Evolutionary conservation across 345 rosid genomes (phyloP).

Genomic region (Eucalyptus erythrocorys): DNA sequence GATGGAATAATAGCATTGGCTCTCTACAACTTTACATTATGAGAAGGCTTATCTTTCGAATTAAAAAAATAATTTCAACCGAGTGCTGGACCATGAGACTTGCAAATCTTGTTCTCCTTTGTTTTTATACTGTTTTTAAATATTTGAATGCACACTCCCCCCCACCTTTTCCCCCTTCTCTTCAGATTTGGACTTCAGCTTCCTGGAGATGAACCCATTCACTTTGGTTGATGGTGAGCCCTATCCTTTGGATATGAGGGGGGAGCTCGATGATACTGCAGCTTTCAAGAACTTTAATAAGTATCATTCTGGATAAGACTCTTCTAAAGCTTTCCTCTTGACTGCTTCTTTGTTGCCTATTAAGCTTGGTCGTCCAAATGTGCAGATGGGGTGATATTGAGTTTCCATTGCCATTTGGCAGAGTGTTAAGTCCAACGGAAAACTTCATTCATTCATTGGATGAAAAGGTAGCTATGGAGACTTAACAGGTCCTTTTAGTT

Average conservation of each 20-base stretch:
- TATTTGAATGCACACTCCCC: background rate
- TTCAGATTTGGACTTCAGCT: conserved; percentile 86
- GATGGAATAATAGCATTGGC: background rate
- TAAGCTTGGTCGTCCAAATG: background rate
- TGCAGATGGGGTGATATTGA: conserved; percentile 83
- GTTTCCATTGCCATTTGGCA: conserved; percentile 93
- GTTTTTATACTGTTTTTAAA: background rate
- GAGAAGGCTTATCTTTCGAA: background rate
- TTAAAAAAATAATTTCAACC: background rate
- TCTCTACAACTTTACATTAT: background rate
- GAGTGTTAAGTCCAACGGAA: conserved; percentile 78
- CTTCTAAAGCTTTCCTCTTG: background rate
- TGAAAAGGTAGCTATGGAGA: conserved; percentile 55
- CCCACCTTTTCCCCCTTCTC: no score
- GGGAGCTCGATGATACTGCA: conserved; percentile 94
- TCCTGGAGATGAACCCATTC: conserved; percentile 94
- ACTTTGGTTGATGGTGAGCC: conserved; percentile 81
- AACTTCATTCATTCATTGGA: conserved; percentile 76
- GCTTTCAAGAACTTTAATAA: conserved; percentile 92
- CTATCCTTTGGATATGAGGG: conserved; percentile 96
- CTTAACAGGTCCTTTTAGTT: background rate
- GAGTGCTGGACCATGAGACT: background rate
- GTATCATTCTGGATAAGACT: conserved; percentile 13
- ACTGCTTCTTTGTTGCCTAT: background rate
- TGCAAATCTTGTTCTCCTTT: background rate